phyloP scores from a whole-genome alignment of 768 basidiomycete species.

The Suillus discolor region DNA sequence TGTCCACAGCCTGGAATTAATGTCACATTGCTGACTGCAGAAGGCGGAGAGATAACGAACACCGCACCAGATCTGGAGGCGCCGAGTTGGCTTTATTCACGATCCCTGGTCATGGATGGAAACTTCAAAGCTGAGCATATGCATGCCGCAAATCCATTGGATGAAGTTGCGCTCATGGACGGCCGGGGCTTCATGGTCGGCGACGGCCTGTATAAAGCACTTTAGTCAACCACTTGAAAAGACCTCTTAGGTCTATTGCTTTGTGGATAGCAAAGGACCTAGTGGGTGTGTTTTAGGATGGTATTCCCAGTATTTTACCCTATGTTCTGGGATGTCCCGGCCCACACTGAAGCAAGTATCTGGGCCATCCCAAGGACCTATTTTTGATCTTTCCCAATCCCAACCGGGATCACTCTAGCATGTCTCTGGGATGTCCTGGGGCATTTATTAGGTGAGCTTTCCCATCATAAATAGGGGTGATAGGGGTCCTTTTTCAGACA shows the following conservation, averaged over 20 bases:
- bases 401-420: not conserved
- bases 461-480: not conserved
- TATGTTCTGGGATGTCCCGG: not conserved
- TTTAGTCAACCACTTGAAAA: no score
- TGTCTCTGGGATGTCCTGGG: not conserved
- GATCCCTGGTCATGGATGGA: no score
- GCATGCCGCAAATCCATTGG: no score
- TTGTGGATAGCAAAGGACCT: not conserved
- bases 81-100: no score
- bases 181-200: no score
- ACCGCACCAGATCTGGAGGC: no score
- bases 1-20: no score
- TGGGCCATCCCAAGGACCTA: not conserved
- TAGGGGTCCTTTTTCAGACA: not conserved
- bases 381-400: not conserved
- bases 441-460: not conserved
- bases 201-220: no score
- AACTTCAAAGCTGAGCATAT: no score
- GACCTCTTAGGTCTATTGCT: not conserved
- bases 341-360: not conserved
- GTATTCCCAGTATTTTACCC: constrained; percentile 1
- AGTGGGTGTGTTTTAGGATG: not conserved
- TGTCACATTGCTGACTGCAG: no score
- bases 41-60: no score
- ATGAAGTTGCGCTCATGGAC: no score